Evolutionary conservation across 1,284 basidiomycete species (phyloP), one percentile per base, ranked within the genome.

Genomic region (Pyrrhoderma noxium): DNA sequence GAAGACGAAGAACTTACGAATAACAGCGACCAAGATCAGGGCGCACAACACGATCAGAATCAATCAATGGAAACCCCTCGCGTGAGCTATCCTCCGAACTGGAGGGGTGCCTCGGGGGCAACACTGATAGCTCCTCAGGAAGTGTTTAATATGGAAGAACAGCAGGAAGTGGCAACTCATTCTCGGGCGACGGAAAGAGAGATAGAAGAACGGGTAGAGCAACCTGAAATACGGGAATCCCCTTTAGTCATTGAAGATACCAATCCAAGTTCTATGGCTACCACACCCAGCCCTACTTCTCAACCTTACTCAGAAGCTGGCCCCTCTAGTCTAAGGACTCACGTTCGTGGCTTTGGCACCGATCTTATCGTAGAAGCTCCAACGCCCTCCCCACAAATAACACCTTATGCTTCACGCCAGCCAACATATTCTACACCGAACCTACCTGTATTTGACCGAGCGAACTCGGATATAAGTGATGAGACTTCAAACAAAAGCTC

Each of bases 301-400:
- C 51, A 49, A 23, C 54, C 40, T 2, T 31, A 40, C 39, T 70
- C 71, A 44, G 77, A 77, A 52, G 75, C 75, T 41, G 75, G 69
- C 2, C 70, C 70, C 2, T 34, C 56, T 22, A 58, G 14, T 51
- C 44, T 50, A 47, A 25, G 64, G 65, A 49, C 41, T 21, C 53
- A 47, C 46, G 52, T 18, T 36, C 66, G 64, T 49, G 70, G 71
- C 5, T 73, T 81, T 55, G 76, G 77, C 22, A 76, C 81, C 31
- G 70, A 82, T 27, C 80, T 82, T 14, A 74, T 86, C 34, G 67
- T 85, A 2, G 82, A 86, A 60, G 65, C 70, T 3, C 51, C 56
- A 23, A 53, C 65, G 16, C 75, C 80, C 69, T 69, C 5, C 82
- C 79, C 3, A 74, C 74, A 4, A 81, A 75, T 55, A 80, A 84